Percentiles rank a stretch among this genome's conserved stretches.
phyloP scores from a whole-genome alignment of 2,329 filamentous ascomycete genomes.

The Lasiodiplodia gonubiensis region DNA sequence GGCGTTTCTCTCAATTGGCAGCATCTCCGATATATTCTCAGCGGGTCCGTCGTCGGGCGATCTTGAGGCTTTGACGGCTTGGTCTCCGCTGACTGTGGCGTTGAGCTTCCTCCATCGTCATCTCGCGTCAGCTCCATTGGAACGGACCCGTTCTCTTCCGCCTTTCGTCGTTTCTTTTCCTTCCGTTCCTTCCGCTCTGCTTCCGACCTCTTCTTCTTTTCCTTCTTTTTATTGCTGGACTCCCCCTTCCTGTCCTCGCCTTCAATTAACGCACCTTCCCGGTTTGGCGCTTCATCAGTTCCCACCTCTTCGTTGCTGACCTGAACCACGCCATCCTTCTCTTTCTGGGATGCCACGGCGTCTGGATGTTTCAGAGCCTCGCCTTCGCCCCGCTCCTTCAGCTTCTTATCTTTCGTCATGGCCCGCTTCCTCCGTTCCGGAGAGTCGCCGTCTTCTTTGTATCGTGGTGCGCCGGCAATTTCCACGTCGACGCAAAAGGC shows the following conservation, averaged over 20 bases:
- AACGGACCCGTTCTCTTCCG: conserved; percentile 84
- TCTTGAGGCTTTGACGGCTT: conserved; percentile 61
- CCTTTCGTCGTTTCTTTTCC: conserved; percentile 82
- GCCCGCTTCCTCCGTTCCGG: conserved; percentile 50
- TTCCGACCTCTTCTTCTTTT: conserved; percentile 95
- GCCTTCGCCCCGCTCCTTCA: conserved; percentile 74
- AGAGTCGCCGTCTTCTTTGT: conserved; percentile 64
- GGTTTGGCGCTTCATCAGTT: conserved; percentile 50
- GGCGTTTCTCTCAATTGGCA: conserved; percentile 93
- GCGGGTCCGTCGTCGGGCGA: conserved; percentile 84
- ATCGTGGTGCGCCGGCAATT: conserved; percentile 85
- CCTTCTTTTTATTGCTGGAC: conserved; percentile 72
- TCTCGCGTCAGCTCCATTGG: conserved; percentile 82
- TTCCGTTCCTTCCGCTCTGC: conserved; percentile 91
- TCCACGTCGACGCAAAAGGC: conserved; percentile 98
- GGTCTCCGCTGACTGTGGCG: conserved; percentile 31
- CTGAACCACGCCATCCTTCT: conserved; percentile 52
- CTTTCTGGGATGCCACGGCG: conserved; percentile 60
- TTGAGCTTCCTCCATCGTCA: conserved; percentile 49
- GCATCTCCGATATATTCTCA: conserved; percentile 90
- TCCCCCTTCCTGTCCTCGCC: conserved; percentile 40
- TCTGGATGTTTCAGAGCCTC: conserved; percentile 73
- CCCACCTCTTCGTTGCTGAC: conserved; percentile 47
- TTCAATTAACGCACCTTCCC: conserved; percentile 43
- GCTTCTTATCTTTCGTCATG: conserved; percentile 60